Evolutionary conservation across 139 green algal species (phyloP).

Genomic region (Limnomonas spitsbergensis): DNA sequence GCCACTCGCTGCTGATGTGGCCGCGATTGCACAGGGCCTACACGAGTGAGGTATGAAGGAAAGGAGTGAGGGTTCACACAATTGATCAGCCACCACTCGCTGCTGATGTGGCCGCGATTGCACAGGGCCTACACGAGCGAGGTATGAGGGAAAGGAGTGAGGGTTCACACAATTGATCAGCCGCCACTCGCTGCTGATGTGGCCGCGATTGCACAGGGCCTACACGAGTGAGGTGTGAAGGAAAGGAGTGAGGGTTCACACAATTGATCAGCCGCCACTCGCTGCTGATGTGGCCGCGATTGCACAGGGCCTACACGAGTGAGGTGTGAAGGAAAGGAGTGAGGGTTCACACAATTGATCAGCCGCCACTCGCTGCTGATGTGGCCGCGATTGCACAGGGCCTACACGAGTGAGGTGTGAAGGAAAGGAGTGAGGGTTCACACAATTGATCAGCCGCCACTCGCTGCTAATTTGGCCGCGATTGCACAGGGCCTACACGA

Average conservation of each 20-base stretch:
- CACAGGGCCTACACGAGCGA: conserved; percentile 55
- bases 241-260: not conserved
- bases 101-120: conserved; percentile 72
- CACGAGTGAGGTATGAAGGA: not conserved
- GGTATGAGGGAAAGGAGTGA: not conserved
- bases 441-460: conserved; percentile 91
- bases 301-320: conserved; percentile 58
- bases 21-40: conserved; percentile 75
- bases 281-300: conserved; percentile 70
- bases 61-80: not conserved
- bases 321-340: not conserved
- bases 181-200: conserved; percentile 79
- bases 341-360: too few species aligned
- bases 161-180: too few species aligned
- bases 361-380: conserved; percentile 83
- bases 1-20: conserved; percentile 77
- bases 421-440: not conserved
- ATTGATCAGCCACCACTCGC: conserved; percentile 91
- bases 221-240: not conserved
- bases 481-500: conserved; percentile 60
- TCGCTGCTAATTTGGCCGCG: conserved; percentile 78
- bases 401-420: conserved; percentile 8
- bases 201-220: conserved; percentile 73
- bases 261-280: conserved; percentile 93
- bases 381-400: conserved; percentile 75